Base-by-base conservation (phyloP, 1,284 basidiomycete species). In the Cutaneotrichosporon cavernicola region DNA sequence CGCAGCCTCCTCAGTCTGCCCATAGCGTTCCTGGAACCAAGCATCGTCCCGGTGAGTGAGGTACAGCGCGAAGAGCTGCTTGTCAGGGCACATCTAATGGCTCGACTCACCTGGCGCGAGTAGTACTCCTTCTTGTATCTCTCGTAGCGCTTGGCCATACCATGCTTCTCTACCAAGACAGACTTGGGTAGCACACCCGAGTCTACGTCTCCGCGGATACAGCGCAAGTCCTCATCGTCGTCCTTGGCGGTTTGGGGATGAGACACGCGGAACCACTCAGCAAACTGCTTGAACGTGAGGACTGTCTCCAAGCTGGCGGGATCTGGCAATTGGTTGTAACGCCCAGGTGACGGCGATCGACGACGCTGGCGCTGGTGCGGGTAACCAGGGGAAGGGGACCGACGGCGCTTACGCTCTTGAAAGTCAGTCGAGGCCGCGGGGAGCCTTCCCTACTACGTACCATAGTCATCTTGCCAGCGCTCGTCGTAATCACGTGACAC, bases 11-110 rank as follows among this genome's bases (percentile, higher is more conserved):
- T 86, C 82, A 22, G 86, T 79, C 60, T 88, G 88, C 62, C 91
- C 90, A 82, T 97, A 97, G 78, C 91, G 91, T 83, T 97, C 94
- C 65, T 88, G 86, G 83, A 96, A 97, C 94, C 94, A 97, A 10
- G 90, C 89, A 22, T 90, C 91, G 75, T 90, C 89, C 80, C 88
- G 86, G 82, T 95, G 92, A 77, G 91, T 90, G 53, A 95, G 88
- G 84, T 91, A 95, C 84, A 96, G 89, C 63, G 89, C 89, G 83
- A 91, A 91, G 72, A 95, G 74, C 79, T 81, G 64, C 31, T 30
- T 21, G 49, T 65, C 9, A 64, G 50, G 6, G 18, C 40, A 16
- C 9, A n/a, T 11, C 4, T 46, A 59, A 69, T 69, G 9, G 6
- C n/a, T 26, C 31, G 32, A 82, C 88, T 82, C 73, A 93, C 92